Conservation (phyloP, 1,284 basidiomycete genomes). For the Ustilago crameri region DNA sequence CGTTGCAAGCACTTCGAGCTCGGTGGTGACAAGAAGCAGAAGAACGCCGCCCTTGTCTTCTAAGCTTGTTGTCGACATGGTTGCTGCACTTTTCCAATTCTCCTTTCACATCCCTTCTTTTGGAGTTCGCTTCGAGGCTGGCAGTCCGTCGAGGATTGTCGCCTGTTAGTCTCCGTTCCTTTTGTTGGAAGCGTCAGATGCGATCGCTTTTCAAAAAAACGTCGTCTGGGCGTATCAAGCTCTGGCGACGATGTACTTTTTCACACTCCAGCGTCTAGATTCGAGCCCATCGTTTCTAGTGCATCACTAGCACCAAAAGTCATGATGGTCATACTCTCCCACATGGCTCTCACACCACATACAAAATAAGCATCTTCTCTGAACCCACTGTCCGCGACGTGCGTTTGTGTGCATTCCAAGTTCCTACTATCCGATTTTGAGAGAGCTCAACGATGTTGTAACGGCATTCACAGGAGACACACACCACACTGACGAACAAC, state of each 20-base stretch:
- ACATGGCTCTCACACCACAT: constrained; percentile 11
- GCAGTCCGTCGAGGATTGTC: background rate
- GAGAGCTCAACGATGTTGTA: no score
- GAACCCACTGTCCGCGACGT: constrained; percentile 4
- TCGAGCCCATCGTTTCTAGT: constrained; percentile 3
- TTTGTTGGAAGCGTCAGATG: constrained; percentile 15
- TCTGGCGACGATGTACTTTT: constrained; percentile 41
- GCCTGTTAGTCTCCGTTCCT: background rate
- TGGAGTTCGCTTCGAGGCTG: constrained; percentile 5
- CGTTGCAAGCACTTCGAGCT: constrained; percentile 99
- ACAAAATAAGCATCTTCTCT: constrained; percentile 43
- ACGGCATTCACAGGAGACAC: no score
- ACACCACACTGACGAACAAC: no score
- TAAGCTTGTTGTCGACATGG: constrained; percentile 39
- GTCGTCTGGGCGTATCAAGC: constrained; percentile 3
- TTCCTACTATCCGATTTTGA: no score
- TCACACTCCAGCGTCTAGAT: constrained; percentile 15
- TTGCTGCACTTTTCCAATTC: background rate
- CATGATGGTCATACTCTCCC: constrained; percentile 1
- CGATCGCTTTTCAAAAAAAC: constrained; percentile 24
- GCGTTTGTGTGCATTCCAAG: background rate
- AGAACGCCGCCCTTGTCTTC: constrained; percentile 92
- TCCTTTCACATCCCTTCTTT: constrained; percentile 5
- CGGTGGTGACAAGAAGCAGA: constrained; percentile 99
- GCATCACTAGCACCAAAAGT: constrained; percentile 22